Conservation (phyloP, 768 basidiomycete genomes). For the Kwoniella bestiolae region DNA sequence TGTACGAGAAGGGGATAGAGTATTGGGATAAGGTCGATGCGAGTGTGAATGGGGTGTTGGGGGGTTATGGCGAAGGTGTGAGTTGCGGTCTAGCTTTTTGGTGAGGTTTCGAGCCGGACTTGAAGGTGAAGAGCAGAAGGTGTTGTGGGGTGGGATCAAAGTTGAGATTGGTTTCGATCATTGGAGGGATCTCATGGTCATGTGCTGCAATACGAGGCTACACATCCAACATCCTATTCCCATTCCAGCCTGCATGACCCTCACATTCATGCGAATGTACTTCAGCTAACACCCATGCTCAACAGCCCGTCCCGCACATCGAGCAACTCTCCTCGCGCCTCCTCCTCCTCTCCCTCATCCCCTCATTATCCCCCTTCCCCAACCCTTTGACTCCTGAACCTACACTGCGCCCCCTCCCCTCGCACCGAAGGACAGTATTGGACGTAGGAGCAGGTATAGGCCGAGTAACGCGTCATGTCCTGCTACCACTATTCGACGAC, state of each 20-base stretch:
- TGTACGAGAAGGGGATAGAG: conserved; percentile 74
- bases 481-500: conserved; percentile 84
- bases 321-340: conserved; percentile 89
- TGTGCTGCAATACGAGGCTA: too few relatives aligned
- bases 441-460: conserved; percentile 95
- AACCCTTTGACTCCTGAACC: conserved; percentile 67
- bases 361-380: conserved; percentile 75
- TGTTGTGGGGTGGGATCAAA: too few relatives aligned
- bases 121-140: too few relatives aligned
- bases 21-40: conserved; percentile 88
- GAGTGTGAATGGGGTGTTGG: conserved; percentile 83
- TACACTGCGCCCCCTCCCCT: conserved; percentile 8
- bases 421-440: conserved; percentile 70
- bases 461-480: conserved; percentile 82
- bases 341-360: conserved; percentile 79
- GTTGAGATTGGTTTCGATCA: too few relatives aligned
- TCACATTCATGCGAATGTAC: background rate
- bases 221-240: too few relatives aligned
- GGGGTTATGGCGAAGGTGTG: conserved; percentile 67
- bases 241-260: background rate
- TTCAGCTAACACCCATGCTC: background rate
- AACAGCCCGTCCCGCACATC: conserved; percentile 80
- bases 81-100: conserved; percentile 23
- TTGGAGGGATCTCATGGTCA: too few relatives aligned
- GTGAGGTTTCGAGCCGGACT: background rate